These are phyloP conservation scores for Aristolochia contorta DNA, from an alignment of 164 flowering plant species.

Conservation along the genomic window DNA sequence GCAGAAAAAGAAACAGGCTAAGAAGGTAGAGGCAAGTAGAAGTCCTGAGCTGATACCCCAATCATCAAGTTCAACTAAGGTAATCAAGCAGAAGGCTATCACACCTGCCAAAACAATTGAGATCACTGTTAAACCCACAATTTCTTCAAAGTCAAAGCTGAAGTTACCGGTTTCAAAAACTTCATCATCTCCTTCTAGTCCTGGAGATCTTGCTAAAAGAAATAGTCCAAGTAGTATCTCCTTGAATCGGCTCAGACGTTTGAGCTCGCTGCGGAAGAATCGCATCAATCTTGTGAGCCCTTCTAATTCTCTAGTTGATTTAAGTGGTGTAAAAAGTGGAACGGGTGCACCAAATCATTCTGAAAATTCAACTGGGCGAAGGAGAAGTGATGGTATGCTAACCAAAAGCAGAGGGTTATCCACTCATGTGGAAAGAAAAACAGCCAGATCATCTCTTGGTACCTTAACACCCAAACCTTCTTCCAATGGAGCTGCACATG, in stretches of 20 bases:
- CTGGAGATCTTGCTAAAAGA: neutral
- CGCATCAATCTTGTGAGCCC: neutral
- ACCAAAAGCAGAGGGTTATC: slow-evolving; percentile 11
- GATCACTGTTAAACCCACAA: slow-evolving; percentile 5
- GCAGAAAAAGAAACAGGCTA: slow-evolving; percentile 10
- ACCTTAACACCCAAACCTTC: slow-evolving; percentile 25
- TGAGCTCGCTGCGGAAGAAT: neutral
- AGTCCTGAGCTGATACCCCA: slow-evolving; percentile 4
- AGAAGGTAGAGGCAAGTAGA: slow-evolving; percentile 11
- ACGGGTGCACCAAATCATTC: neutral
- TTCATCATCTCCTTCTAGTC: slow-evolving; percentile 1
- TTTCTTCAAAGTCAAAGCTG: slow-evolving; percentile 13
- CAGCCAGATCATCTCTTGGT: slow-evolving; percentile 12
- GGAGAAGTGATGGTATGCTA: slow-evolving; percentile 5
- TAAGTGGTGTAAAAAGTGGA: slow-evolving; percentile 3
- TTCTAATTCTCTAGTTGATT: neutral
- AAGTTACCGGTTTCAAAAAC: slow-evolving; percentile 11
- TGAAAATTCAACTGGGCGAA: slow-evolving; percentile 4
- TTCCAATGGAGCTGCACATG: slow-evolving; percentile 20
- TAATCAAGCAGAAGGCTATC: slow-evolving; percentile 1
- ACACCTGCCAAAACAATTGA: slow-evolving; percentile 12
- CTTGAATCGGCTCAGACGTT: neutral
- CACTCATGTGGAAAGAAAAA: slow-evolving; percentile 23
- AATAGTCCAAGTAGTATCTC: neutral
- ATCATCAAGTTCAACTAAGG: slow-evolving; percentile 1